Conservation (phyloP, 2,329 filamentous ascomycete genomes). For the Penicillium sp. region DNA sequence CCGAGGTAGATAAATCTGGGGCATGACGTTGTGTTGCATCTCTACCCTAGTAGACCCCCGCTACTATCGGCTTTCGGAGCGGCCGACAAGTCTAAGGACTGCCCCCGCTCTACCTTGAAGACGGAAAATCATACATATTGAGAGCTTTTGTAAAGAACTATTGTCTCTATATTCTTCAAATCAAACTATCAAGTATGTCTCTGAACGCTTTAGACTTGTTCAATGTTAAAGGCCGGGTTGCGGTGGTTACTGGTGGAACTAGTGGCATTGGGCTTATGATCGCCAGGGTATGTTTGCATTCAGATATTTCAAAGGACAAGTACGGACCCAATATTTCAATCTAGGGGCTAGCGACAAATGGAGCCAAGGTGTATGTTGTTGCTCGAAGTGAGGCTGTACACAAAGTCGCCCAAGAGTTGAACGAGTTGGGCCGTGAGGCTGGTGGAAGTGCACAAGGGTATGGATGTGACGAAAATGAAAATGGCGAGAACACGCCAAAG, state of each 20-base stretch:
- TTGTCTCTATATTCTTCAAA: not conserved
- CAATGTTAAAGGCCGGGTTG: constrained; percentile 47
- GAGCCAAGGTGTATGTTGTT: constrained; percentile 53
- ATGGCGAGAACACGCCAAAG: not conserved
- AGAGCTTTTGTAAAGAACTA: too few relatives aligned
- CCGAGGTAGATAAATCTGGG: too few relatives aligned
- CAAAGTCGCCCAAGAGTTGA: constrained; percentile 45
- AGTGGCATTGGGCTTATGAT: constrained; percentile 56
- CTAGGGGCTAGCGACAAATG: constrained; percentile 50
- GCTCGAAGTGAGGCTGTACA: constrained; percentile 48
- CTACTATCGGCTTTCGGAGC: not conserved
- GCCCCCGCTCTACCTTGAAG: not conserved
- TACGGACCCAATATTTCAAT: not conserved
- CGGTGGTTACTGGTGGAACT: constrained; percentile 50
- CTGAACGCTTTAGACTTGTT: constrained; percentile 28
- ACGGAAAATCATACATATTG: not conserved
- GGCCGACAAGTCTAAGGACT: not conserved
- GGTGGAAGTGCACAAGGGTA: constrained; percentile 49
- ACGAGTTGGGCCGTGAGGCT: constrained; percentile 38
- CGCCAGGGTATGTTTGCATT: constrained; percentile 37
- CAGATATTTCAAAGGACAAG: not conserved
- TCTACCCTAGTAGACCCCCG: too few relatives aligned
- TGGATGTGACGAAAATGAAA: not conserved
- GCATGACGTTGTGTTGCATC: too few relatives aligned
- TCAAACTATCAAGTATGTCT: not conserved